Base-by-base conservation (phyloP, 306 rosid species). In the Cucumis melo region DNA sequence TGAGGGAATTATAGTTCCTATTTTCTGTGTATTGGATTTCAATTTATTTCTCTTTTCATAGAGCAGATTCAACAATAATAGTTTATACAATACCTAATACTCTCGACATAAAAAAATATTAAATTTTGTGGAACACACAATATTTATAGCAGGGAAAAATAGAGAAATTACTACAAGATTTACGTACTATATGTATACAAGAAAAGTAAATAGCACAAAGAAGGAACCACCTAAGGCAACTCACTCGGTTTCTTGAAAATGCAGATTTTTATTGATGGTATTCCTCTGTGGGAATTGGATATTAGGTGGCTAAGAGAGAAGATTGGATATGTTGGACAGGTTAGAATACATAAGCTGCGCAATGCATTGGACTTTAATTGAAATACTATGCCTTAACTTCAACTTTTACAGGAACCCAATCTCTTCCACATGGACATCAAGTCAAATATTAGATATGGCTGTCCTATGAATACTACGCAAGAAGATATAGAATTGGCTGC, bases 401-500 rank as follows among this genome's bases (percentile, higher is more conserved):
- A 50, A 60, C 42, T 78, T 76, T 67, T 76, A 83, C 87, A 86
- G 89, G 89, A 86, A 83, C 85, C 89, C 61, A 83, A 79, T 78
- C 59, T 83, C 56, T 77, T 86, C 82, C 89, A 61, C 41, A 86
- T 78, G 87, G 82, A 73, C 76, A 81, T 86, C 54, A 81, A 77
- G 80, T 86, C 89, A 67, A 86, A 86, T 53, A 83, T 86, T 16
- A 73, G 55, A 64, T 86, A 81, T 54, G 85, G 89, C 60, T 83
- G 87, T 80, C 10, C 77, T 13, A 29, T 76, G 78, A 68, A 72
- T n/a, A 11, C 78, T 60, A 78, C 77, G 64, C 82, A 73, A 27
- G 83, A 81, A 77, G 89, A 83, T 70, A 60, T 86, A 79, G 85
- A 83, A 81, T 24, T 67, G 73, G 89, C 89, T 50, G 89, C 89